phyloP scores from a whole-genome alignment of 306 rosid species.

The Fagus crenata region DNA sequence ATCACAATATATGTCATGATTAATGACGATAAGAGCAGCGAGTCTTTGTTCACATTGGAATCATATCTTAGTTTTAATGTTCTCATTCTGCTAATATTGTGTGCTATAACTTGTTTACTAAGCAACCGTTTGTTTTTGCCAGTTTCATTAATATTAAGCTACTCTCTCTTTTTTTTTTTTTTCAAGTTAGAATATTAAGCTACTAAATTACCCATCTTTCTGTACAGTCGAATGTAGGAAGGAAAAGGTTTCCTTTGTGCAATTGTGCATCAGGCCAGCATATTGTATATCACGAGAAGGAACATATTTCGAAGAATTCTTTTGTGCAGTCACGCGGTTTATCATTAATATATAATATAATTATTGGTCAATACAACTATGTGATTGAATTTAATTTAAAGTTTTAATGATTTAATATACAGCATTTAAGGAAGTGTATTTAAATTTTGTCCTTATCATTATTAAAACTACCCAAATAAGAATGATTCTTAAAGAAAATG shows the following conservation, averaged over 20 bases:
- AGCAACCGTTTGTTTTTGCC: background rate
- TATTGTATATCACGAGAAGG: background rate
- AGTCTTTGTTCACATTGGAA: constrained; percentile 47
- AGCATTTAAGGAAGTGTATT: too few relatives aligned
- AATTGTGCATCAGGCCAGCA: background rate
- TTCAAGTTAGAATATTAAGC: background rate
- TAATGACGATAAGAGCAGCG: constrained; percentile 26
- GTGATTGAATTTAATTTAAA: too few relatives aligned
- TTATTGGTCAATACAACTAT: too few relatives aligned
- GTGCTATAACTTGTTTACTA: background rate
- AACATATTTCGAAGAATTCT: background rate
- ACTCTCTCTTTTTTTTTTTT: too few relatives aligned
- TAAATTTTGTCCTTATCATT: too few relatives aligned
- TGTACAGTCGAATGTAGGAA: background rate
- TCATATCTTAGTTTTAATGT: constrained; percentile 30
- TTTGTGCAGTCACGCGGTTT: background rate
- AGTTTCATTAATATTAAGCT: background rate
- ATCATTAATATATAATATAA: too few relatives aligned
- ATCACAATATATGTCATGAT: constrained; percentile 11
- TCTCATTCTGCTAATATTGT: constrained; percentile 11
- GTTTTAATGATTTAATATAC: too few relatives aligned
- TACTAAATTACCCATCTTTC: background rate
- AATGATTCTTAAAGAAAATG: too few relatives aligned
- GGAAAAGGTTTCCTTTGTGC: background rate
- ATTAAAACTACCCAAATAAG: too few relatives aligned